Conservation (phyloP, 768 basidiomycete genomes). For the Nidula microcarpa region DNA sequence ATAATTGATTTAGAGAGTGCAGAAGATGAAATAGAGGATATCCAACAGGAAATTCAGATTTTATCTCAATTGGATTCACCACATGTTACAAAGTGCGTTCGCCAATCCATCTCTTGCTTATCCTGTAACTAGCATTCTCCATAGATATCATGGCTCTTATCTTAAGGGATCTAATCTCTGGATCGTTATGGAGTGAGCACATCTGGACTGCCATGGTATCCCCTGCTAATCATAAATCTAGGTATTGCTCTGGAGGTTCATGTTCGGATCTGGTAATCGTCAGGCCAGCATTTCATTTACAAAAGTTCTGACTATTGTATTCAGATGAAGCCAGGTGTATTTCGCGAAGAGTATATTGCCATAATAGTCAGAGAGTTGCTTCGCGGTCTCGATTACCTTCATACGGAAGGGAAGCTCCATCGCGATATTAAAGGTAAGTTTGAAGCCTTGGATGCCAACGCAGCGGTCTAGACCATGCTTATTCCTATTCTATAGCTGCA, state of each 20-base stretch:
- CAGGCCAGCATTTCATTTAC: constrained; percentile 3
- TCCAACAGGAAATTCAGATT: constrained; percentile 98
- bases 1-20: constrained; percentile 99
- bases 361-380: constrained; percentile 93
- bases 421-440: constrained; percentile 94
- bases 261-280: constrained; percentile 88
- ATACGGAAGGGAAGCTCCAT: constrained; percentile 94
- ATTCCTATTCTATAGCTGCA: constrained; percentile 57
- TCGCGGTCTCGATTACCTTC: constrained; percentile 91
- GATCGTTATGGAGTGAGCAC: constrained; percentile 95
- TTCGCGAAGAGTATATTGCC: constrained; percentile 98
- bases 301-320: constrained; percentile 7
- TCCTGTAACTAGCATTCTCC: constrained; percentile 8
- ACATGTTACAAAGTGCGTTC: constrained; percentile 87
- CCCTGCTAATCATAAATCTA: constrained; percentile 20
- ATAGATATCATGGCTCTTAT: constrained; percentile 91
- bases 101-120: constrained; percentile 2
- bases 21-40: constrained; percentile 99
- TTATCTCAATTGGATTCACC: constrained; percentile 94
- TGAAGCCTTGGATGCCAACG: background rate
- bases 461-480: background rate
- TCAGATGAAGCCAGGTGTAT: constrained; percentile 98
- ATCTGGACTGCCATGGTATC: background rate
- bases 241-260: constrained; percentile 97
- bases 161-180: constrained; percentile 95